Percentiles rank a stretch among this genome's conserved stretches.
Conservation (phyloP, 2,329 filamentous ascomycete species). For the Aspergillus sp. region DNA sequence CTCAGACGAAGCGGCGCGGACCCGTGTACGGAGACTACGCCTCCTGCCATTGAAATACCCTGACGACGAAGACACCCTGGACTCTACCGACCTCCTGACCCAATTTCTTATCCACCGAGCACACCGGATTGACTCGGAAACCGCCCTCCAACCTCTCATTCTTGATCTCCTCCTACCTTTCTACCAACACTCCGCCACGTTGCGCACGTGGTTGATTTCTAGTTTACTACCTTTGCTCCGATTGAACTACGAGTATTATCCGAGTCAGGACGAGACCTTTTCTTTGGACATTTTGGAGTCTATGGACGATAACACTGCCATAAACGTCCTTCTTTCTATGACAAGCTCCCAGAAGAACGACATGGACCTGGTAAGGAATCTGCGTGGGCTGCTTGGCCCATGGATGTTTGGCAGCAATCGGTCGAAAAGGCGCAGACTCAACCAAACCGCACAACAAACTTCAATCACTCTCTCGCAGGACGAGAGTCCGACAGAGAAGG, state of each 20-base stretch:
- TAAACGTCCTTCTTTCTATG: constrained; percentile 53
- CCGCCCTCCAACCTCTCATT: constrained; percentile 56
- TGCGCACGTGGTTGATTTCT: constrained; percentile 60
- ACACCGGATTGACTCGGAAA: constrained; percentile 57
- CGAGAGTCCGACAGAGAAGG: constrained; percentile 15
- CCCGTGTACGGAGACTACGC: constrained; percentile 51
- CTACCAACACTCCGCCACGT: constrained; percentile 49
- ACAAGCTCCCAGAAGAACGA: constrained; percentile 31
- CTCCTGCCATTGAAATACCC: constrained; percentile 49
- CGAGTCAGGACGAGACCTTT: constrained; percentile 42
- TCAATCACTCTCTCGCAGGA: constrained; percentile 27
- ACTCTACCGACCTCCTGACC: constrained; percentile 48
- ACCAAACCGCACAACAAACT: constrained; percentile 25
- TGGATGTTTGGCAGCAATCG: constrained; percentile 61
- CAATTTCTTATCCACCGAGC: constrained; percentile 61
- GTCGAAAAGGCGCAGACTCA: constrained; percentile 53
- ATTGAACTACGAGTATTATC: constrained; percentile 62
- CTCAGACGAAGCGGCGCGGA: constrained; percentile 49
- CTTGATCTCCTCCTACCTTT: constrained; percentile 58
- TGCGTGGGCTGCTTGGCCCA: constrained; percentile 58
- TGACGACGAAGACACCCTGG: constrained; percentile 42
- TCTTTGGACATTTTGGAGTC: constrained; percentile 53
- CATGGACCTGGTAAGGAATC: constrained; percentile 49
- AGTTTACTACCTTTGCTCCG: constrained; percentile 58
- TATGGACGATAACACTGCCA: constrained; percentile 49